Conservation (phyloP, 2,329 filamentous ascomycete species). For the Chaetomiaceae sp. region DNA sequence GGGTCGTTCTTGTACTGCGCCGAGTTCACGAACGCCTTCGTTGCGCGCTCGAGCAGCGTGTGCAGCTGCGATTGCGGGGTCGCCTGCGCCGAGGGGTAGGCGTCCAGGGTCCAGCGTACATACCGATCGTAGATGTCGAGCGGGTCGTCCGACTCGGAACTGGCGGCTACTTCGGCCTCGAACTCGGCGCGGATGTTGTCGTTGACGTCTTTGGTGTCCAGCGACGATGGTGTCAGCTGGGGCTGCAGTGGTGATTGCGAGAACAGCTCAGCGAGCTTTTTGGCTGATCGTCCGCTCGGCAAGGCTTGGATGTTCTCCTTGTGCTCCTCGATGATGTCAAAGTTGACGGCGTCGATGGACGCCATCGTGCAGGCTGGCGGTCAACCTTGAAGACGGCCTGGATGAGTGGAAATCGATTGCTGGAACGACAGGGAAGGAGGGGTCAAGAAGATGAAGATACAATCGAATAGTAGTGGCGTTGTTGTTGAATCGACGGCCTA, state of each 20-base stretch:
- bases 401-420: not conserved
- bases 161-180: slow-evolving; percentile 71
- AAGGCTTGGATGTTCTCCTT: slow-evolving; percentile 98
- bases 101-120: slow-evolving; percentile 91
- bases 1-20: slow-evolving; percentile 92
- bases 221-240: slow-evolving; percentile 57
- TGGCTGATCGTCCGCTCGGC: slow-evolving; percentile 79
- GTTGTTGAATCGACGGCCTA: too few relatives aligned
- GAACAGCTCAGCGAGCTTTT: slow-evolving; percentile 78
- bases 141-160: slow-evolving; percentile 87
- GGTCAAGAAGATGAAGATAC: not conserved
- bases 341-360: slow-evolving; percentile 57
- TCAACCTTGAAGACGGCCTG: slow-evolving; percentile 1
- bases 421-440: not conserved
- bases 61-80: slow-evolving; percentile 87
- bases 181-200: slow-evolving; percentile 75
- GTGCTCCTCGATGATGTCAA: slow-evolving; percentile 90
- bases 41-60: slow-evolving; percentile 83
- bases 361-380: slow-evolving; percentile 38
- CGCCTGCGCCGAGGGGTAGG: slow-evolving; percentile 89
- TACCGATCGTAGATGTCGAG: slow-evolving; percentile 95
- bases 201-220: slow-evolving; percentile 67
- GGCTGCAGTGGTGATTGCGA: slow-evolving; percentile 58
- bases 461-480: too few relatives aligned
- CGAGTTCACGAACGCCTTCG: slow-evolving; percentile 79